Base-by-base conservation (phyloP, 1,284 basidiomycete genomes). In the Ceratobasidium sp. region DNA sequence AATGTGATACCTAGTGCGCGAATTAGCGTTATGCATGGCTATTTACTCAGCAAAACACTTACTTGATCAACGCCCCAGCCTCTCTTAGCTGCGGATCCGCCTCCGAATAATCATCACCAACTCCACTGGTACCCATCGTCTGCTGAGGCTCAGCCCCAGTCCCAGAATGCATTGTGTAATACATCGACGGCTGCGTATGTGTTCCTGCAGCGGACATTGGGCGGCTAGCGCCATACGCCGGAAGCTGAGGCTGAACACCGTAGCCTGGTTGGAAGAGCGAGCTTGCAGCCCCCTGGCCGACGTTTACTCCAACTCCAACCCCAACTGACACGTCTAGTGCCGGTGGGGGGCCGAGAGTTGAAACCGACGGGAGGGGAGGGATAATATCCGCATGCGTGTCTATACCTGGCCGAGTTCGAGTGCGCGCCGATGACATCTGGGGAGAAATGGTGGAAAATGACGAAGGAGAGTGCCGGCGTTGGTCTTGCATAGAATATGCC, bases 1-100 rank as follows among this genome's bases (percentile, higher is more conserved):
- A 61, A 96, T 83, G 78, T 96, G 93, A 79, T 96, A 95, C 73
- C 92, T 89, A 30, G 41, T 61, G 12, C 18, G 10, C 26, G 50
- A 26, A 61, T 62, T 43, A 50, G 59, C 21, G 26, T 34, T 48
- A 57, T n/a, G 16, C 28, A 36, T n/a, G n/a, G 14, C 6, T 26
- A 12, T 26, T 45, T 18, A 12, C 8, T n/a, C 16, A 3, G 48
- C 16, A 21, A 21, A 12, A 55, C 45, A 43, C 71, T 52, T 77
- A 92, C 90, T 87, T 86, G 73, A 94, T 91, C n/a, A 94, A 84
- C 80, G 93, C 93, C 76, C 89, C 87, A 0, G 92, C 92, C 78
- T 93, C 92, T 23, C 85, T 84, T 76, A 87, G 87, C 78, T 90
- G 91, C 1, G 91, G 87, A 75, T 90, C 89, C 46, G 85, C 84